Evolutionary conservation across 2,329 filamentous ascomycete genomes (phyloP).

Genomic region (Talaromyces albobiverticillius): DNA sequence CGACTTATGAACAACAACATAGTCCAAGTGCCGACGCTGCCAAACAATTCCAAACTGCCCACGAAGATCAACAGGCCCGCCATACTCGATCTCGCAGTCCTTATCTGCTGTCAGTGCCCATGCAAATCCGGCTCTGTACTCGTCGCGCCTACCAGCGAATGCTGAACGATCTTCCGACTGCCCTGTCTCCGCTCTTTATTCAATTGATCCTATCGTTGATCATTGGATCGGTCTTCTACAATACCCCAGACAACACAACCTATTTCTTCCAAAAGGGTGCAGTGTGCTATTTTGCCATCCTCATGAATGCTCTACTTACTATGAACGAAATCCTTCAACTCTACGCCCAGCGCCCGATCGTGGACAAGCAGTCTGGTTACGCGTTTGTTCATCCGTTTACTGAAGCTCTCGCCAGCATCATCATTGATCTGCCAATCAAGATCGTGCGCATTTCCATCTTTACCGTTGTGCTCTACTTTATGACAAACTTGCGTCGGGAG

Average conservation of each 20-base stretch:
- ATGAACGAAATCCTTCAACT: slow-evolving; percentile 78
- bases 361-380: slow-evolving; percentile 84
- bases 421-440: slow-evolving; percentile 82
- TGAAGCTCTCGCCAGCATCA: slow-evolving; percentile 82
- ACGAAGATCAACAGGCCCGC: slow-evolving; percentile 58
- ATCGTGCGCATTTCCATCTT: slow-evolving; percentile 68
- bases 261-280: slow-evolving; percentile 77
- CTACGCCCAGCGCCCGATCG: slow-evolving; percentile 84
- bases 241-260: slow-evolving; percentile 60
- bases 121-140: slow-evolving; percentile 75
- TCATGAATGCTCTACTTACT: slow-evolving; percentile 78
- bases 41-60: slow-evolving; percentile 33
- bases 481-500: slow-evolving; percentile 74
- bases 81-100: slow-evolving; percentile 54
- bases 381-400: slow-evolving; percentile 86
- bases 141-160: slow-evolving; percentile 75
- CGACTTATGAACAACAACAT: slow-evolving; percentile 35
- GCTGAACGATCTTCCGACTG: slow-evolving; percentile 69
- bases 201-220: slow-evolving; percentile 74
- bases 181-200: slow-evolving; percentile 60
- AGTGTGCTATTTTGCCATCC: slow-evolving; percentile 77
- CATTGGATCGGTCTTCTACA: slow-evolving; percentile 74
- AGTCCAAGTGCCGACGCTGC: slow-evolving; percentile 31
- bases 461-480: slow-evolving; percentile 80
- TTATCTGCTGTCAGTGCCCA: slow-evolving; percentile 24